Percentiles rank a stretch among this genome's conserved stretches.
Conservation (phyloP, 78 protist genomes). For the Planoprotostelium fungivorum region DNA sequence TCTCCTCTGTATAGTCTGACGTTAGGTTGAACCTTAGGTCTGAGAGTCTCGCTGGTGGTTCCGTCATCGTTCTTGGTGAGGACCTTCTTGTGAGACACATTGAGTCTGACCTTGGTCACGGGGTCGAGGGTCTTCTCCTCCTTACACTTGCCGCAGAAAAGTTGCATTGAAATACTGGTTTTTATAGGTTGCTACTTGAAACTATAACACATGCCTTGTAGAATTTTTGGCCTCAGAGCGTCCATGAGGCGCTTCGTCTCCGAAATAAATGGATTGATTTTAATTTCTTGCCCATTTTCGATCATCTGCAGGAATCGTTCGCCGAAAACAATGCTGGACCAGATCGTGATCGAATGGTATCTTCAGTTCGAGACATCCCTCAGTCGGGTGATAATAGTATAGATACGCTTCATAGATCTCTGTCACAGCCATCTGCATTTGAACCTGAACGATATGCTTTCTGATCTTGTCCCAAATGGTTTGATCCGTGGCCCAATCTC, state of each 20-base stretch:
- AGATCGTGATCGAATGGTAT: neutral
- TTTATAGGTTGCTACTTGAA: neutral
- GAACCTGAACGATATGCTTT: neutral
- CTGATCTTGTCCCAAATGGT: neutral
- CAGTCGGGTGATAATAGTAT: neutral
- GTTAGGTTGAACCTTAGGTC: neutral
- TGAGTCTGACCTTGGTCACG: neutral
- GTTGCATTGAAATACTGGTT: neutral
- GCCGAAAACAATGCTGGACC: neutral
- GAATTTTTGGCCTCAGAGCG: neutral
- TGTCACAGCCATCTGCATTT: neutral
- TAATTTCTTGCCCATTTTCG: neutral
- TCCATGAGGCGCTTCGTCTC: neutral
- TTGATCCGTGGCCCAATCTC: neutral
- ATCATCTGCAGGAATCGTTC: neutral
- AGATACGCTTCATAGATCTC: neutral
- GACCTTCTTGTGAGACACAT: too few relatives aligned
- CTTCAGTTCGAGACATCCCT: neutral
- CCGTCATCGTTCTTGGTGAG: too few relatives aligned
- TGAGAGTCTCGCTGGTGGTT: neutral
- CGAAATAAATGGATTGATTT: neutral
- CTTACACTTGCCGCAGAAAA: neutral
- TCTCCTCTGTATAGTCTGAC: neutral
- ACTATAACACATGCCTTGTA: neutral
- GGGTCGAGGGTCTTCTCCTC: neutral